A percentile compares a stretch with the other conserved stretches of the same genome.
phyloP scores from a whole-genome alignment of 106 monocot genomes.

The Cymbidium sinense region DNA sequence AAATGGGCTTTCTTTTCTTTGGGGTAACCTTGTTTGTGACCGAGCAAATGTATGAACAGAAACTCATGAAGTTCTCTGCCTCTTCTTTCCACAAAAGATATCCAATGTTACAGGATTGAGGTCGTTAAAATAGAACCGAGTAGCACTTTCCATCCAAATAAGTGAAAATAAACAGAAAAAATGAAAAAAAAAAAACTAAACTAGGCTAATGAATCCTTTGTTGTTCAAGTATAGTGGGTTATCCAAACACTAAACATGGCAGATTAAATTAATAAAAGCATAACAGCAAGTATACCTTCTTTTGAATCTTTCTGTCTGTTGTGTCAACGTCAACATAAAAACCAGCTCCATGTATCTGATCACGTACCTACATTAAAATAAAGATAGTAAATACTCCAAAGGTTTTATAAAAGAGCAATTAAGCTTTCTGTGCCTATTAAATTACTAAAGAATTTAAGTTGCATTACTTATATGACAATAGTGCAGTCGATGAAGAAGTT shows the following conservation, averaged over 20 bases:
- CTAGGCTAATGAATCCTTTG: background rate
- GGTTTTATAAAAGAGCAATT: no score
- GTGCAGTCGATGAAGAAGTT: background rate
- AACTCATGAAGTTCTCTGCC: background rate
- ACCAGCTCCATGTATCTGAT: slow-evolving; percentile 81
- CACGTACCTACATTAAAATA: slow-evolving; percentile 43
- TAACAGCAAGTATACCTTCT: slow-evolving; percentile 52
- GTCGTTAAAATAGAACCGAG: background rate
- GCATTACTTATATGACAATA: background rate
- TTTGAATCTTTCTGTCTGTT: slow-evolving; percentile 74
- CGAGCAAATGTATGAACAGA: background rate
- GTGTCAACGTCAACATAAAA: slow-evolving; percentile 69
- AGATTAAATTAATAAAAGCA: background rate
- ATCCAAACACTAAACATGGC: background rate
- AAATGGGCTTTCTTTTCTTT: background rate
- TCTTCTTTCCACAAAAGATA: background rate
- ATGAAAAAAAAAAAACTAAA: background rate
- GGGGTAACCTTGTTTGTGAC: background rate
- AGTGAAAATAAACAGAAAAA: background rate
- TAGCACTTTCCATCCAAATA: background rate
- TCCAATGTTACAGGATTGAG: background rate
- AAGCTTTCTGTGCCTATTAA: no score
- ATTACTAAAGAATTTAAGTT: no score
- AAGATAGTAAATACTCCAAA: background rate
- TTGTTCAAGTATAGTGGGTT: background rate